Evolutionary conservation across 2,329 filamentous ascomycete species (phyloP).

Genomic region (Neonectria punicea): DNA sequence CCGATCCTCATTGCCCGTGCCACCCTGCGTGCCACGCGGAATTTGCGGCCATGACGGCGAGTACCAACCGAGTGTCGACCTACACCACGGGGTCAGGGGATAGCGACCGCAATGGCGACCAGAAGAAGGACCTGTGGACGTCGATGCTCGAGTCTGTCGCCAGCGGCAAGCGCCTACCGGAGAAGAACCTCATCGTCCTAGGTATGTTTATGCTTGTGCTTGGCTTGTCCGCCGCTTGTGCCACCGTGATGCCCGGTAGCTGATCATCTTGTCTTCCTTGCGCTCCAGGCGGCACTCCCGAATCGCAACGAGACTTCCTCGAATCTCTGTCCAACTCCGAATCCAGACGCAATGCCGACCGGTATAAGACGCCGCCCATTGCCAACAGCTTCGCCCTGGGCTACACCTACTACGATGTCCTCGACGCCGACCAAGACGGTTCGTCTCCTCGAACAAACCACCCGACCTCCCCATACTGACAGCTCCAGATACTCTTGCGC

Average conservation of each 20-base stretch:
- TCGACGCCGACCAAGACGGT: slow-evolving; percentile 95
- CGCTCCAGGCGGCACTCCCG: slow-evolving; percentile 76
- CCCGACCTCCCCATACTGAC: slow-evolving; percentile 32
- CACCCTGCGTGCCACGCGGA: slow-evolving; percentile 29
- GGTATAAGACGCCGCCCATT: slow-evolving; percentile 76
- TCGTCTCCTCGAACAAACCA: slow-evolving; percentile 35
- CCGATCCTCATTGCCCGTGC: slow-evolving; percentile 16
- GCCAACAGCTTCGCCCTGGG: slow-evolving; percentile 93
- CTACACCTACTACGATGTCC: slow-evolving; percentile 94
- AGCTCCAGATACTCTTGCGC: slow-evolving; percentile 83
- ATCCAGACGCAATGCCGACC: slow-evolving; percentile 63
- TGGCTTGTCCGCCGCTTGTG: neutral
- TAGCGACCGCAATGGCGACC: slow-evolving; percentile 72
- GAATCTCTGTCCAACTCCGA: slow-evolving; percentile 70
- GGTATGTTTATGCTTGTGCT: slow-evolving; percentile 61
- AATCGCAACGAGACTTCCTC: slow-evolving; percentile 86
- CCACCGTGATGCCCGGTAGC: slow-evolving; percentile 22
- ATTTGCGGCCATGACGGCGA: slow-evolving; percentile 57
- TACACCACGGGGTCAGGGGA: slow-evolving; percentile 66
- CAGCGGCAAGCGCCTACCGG: slow-evolving; percentile 87
- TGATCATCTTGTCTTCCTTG: slow-evolving; percentile 40
- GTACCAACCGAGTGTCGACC: slow-evolving; percentile 66
- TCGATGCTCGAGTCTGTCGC: slow-evolving; percentile 92
- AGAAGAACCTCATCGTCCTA: slow-evolving; percentile 90
- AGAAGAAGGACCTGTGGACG: slow-evolving; percentile 92